These are phyloP conservation scores for Teratosphaeria zuluensis DNA, from an alignment of 2,329 filamentous ascomycete species.

Conservation along the genomic window DNA sequence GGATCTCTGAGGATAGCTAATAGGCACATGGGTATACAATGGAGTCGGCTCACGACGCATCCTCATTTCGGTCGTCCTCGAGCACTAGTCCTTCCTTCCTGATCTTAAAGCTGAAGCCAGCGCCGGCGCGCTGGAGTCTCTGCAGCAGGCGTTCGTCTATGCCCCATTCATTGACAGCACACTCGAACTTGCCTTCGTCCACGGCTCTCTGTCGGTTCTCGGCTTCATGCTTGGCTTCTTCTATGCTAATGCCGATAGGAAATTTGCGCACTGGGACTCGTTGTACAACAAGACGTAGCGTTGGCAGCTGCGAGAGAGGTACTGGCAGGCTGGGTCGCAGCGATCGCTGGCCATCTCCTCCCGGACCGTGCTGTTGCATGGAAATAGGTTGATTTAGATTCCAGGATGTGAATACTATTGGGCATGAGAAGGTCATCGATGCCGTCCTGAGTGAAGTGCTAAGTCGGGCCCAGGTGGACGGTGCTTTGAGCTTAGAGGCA, in stretches of 20 bases:
- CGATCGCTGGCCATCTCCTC: constrained; percentile 2
- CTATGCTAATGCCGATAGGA: constrained; percentile 27
- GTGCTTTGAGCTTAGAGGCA: background rate
- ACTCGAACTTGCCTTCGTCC: constrained; percentile 26
- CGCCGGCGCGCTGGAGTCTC: constrained; percentile 9
- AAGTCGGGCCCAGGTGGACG: constrained; percentile 11
- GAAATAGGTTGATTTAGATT: constrained; percentile 4
- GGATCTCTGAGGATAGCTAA: background rate
- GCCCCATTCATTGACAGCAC: constrained; percentile 19
- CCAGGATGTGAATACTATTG: constrained; percentile 18
- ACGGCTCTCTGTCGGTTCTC: constrained; percentile 28
- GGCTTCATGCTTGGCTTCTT: constrained; percentile 29
- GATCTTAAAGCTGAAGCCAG: constrained; percentile 17
- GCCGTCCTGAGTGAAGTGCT: constrained; percentile 11
- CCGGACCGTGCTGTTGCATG: background rate
- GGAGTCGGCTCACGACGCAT: background rate
- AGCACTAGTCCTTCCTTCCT: background rate
- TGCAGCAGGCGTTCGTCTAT: constrained; percentile 15
- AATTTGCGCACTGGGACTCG: constrained; percentile 28
- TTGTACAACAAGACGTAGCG: constrained; percentile 26
- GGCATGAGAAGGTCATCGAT: constrained; percentile 12
- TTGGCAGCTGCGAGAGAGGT: constrained; percentile 20
- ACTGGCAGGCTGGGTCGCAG: constrained; percentile 20
- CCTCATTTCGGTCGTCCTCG: background rate
- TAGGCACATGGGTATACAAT: background rate